A percentile compares a stretch with the other conserved stretches of the same genome.
Evolutionary conservation across 805 yeast genomes (phyloP).

Genomic region (Saturnispora zaruensis): DNA sequence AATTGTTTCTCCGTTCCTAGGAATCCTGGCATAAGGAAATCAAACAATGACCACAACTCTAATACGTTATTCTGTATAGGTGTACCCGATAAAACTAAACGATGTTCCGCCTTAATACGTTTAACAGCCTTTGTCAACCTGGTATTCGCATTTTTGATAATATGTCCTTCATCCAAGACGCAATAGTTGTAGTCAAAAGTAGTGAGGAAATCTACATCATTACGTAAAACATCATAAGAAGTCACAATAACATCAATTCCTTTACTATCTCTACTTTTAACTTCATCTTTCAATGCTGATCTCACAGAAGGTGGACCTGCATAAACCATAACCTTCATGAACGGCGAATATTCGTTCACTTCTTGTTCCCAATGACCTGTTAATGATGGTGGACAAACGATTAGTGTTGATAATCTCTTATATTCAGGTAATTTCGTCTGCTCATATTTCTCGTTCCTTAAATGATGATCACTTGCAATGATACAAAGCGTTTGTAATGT

Average conservation of each 20-base stretch:
- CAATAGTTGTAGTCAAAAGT: slow-evolving; percentile 78
- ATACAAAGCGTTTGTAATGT: slow-evolving; percentile 96
- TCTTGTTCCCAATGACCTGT: slow-evolving; percentile 99
- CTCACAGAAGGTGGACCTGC: slow-evolving; percentile 88
- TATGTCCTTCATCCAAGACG: slow-evolving; percentile 96
- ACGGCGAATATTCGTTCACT: slow-evolving; percentile 80
- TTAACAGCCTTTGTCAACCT: slow-evolving; percentile 87
- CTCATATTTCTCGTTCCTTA: slow-evolving; percentile 63
- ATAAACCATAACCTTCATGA: slow-evolving; percentile 71
- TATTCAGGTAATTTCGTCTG: slow-evolving; percentile 55
- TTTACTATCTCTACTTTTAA: slow-evolving; percentile 32
- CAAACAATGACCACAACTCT: slow-evolving; percentile 96
- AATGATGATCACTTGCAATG: slow-evolving; percentile 89
- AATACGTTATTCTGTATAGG: slow-evolving; percentile 96
- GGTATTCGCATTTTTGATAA: slow-evolving; percentile 84
- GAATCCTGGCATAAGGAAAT: slow-evolving; percentile 97
- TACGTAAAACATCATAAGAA: slow-evolving; percentile 92
- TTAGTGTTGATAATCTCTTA: slow-evolving; percentile 71
- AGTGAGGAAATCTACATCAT: slow-evolving; percentile 64
- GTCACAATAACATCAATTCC: slow-evolving; percentile 76
- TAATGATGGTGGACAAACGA: slow-evolving; percentile 93
- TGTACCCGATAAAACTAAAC: slow-evolving; percentile 89
- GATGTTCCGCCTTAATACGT: slow-evolving; percentile 71
- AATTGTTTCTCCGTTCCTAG: slow-evolving; percentile 90
- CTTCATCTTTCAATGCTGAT: slow-evolving; percentile 40